A percentile compares a stretch with the other conserved stretches of the same genome.
These are phyloP conservation scores for Quercus lobata DNA, from an alignment of 331 rosid species.

Conservation along the genomic window DNA sequence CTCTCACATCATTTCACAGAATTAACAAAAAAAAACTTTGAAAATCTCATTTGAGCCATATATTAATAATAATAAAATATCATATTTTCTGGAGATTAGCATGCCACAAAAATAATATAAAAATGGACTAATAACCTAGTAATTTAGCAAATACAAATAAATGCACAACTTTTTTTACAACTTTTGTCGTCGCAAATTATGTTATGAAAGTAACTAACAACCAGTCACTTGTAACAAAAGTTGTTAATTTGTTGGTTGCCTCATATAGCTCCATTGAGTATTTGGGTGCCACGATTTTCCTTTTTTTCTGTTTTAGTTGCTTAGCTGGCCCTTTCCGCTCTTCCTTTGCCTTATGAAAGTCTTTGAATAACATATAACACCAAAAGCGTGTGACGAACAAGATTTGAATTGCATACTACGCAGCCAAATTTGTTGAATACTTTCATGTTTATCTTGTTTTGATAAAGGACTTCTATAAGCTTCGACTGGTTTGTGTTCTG, in stretches of 20 bases:
- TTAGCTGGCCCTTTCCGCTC: neutral
- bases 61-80: too few relatives aligned
- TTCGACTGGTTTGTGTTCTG: neutral
- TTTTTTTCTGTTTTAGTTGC: neutral
- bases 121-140: rapidly evolving
- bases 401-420: neutral
- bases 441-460: neutral
- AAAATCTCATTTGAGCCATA: too few relatives aligned
- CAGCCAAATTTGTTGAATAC: neutral
- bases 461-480: neutral
- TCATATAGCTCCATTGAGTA: neutral
- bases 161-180: rapidly evolving
- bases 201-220: too few relatives aligned
- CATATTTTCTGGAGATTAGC: rapidly evolving
- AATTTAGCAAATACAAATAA: too few relatives aligned
- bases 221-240: too few relatives aligned
- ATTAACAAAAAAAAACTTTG: too few relatives aligned
- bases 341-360: neutral
- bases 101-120: too few relatives aligned
- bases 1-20: rapidly evolving
- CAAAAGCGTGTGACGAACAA: neutral
- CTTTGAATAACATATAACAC: neutral
- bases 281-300: neutral
- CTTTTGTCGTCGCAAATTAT: rapidly evolving
- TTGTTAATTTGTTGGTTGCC: neutral